Percentiles rank a stretch among this genome's conserved stretches.
Evolutionary conservation across 441 rosid genomes (phyloP).

Genomic region (Populus trichocarpa): DNA sequence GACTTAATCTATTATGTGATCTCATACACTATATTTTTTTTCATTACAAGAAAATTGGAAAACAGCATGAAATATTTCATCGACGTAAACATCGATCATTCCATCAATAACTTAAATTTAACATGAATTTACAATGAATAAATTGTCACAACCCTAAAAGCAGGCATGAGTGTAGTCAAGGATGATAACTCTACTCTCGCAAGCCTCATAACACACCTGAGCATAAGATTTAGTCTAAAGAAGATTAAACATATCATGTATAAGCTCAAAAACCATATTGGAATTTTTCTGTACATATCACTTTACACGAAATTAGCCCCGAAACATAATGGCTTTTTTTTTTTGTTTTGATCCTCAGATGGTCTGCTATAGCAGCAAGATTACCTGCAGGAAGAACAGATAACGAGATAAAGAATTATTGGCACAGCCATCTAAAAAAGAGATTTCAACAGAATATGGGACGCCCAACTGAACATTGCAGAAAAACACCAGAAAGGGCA

Average conservation of each 20-base stretch:
- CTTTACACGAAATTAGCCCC: too few relatives aligned
- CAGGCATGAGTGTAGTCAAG: not conserved
- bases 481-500: not conserved
- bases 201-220: not conserved
- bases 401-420: conserved; percentile 44
- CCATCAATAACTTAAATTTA: too few relatives aligned
- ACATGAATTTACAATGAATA: not conserved
- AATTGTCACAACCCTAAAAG: not conserved
- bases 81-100: not conserved
- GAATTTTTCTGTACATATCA: too few relatives aligned
- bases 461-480: not conserved
- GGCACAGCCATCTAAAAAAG: conserved; percentile 49
- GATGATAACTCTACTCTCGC: not conserved
- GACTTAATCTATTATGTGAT: too few relatives aligned
- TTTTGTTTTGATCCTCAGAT: conserved; percentile 18
- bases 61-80: too few relatives aligned
- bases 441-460: conserved; percentile 1
- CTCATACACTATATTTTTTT: not conserved
- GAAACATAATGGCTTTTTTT: too few relatives aligned
- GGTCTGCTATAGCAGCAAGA: conserved; percentile 43
- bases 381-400: conserved; percentile 49
- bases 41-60: too few relatives aligned
- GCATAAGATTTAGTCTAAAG: too few relatives aligned
- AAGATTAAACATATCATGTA: too few relatives aligned
- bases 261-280: too few relatives aligned